Base-by-base conservation (phyloP, 2,329 filamentous ascomycete genomes). In the Fusarium tricinctum region DNA sequence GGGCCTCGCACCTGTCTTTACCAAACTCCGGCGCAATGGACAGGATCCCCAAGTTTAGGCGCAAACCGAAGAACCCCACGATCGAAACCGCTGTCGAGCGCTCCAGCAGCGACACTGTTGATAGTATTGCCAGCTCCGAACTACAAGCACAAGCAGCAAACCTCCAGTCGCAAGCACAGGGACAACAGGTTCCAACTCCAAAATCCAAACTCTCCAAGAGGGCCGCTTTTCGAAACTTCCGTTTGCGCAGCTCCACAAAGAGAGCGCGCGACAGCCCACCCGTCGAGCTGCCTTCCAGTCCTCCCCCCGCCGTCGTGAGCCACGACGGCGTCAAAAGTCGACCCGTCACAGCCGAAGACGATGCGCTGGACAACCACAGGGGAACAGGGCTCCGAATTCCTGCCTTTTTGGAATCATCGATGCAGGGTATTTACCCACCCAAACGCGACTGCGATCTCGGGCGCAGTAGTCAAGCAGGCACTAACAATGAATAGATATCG, bases 231-330 rank as follows among this genome's bases (percentile, higher is more conserved):
- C 80, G 81, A 40, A 79, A 77, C 63, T 78, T 85, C 58, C 80
- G 82, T 51, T 77, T 85, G 52, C 80, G 81, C 54, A 76, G 79
- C 54, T 79, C 82, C 23, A 77, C 80, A 54, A 86, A 86, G 76
- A 82, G 84, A 72, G 81, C 82, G 19, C 75, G 78, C 52, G 74
- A 76, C 58, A 80, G 81, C 51, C 84, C 84, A 19, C 79, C 81
- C 39, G 75, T 75, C 30, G 68, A 75, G 42, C 54, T 73, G 49
- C 65, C 75, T 30, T 68, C 74, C 42, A 75, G 68, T 49, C 76
- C 78, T 38, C 77, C 59, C 54, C 71, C 76, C 17, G 71, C 78
- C 22, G 73, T 79, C 59, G 78, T 81, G 38, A 76, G 74, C 53
- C 80, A 80, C 30, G 78, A 82, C 65, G 77, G 77, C 39, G 71